Conservation (phyloP, 1,284 basidiomycete species). For the Rhodotorula sp. region DNA sequence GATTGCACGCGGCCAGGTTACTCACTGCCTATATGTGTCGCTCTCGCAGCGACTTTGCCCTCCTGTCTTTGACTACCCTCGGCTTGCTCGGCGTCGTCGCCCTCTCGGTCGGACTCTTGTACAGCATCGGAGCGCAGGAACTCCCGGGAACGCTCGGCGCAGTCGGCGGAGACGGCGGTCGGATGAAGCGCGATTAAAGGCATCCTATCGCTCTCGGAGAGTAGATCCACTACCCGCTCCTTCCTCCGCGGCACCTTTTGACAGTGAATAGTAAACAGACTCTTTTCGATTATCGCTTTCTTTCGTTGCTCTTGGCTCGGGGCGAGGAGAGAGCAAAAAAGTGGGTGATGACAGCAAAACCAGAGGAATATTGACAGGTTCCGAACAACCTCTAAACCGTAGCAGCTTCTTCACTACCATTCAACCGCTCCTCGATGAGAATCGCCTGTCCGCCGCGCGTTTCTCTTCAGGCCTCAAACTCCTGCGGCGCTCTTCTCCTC, state of each 20-base stretch:
- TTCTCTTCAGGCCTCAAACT: no score
- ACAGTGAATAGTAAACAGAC: no score
- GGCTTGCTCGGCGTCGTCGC: slow-evolving; percentile 19
- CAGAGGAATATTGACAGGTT: no score
- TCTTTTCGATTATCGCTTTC: no score
- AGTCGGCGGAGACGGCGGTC: slow-evolving; percentile 24
- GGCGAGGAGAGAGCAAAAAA: not conserved
- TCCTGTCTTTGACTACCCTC: slow-evolving; percentile 30
- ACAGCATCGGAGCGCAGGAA: slow-evolving; percentile 25
- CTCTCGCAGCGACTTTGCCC: slow-evolving; percentile 20
- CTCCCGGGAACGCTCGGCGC: slow-evolving; percentile 34
- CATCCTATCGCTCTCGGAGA: not conserved
- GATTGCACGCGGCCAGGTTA: not conserved
- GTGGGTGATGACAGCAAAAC: not conserved
- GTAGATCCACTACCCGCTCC: not conserved
- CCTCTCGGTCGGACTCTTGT: slow-evolving; percentile 25
- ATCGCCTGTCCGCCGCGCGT: no score
- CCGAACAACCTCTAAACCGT: no score
- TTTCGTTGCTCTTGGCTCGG: no score
- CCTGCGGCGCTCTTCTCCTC: no score
- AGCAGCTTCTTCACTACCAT: no score
- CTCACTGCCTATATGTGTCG: not conserved
- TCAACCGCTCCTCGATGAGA: no score
- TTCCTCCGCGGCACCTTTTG: no score
- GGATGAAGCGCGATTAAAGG: slow-evolving; percentile 25